Conservation (phyloP, 1,139 yeast genomes). For the Blastobotrys ciferrii region DNA sequence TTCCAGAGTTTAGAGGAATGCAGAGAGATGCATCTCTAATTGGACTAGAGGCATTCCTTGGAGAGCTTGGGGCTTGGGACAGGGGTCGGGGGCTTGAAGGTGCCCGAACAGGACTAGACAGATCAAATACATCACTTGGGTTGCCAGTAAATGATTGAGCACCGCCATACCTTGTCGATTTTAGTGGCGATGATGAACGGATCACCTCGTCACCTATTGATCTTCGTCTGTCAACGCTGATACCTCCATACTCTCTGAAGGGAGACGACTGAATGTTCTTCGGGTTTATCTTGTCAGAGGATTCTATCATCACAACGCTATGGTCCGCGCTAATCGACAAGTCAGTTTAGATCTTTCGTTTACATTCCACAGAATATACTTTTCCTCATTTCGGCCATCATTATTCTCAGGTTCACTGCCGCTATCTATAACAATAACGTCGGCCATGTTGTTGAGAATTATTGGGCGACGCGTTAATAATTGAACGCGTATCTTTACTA, state of each 20-base stretch:
- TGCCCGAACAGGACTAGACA: neutral
- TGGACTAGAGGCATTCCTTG: neutral
- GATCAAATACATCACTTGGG: neutral
- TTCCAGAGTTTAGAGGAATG: neutral
- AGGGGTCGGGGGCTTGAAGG: neutral
- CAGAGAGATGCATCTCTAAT: neutral
- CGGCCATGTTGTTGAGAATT: neutral
- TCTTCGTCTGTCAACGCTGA: neutral
- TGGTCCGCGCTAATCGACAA: neutral
- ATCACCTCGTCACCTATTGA: neutral
- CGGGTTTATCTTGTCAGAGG: neutral
- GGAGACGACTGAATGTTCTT: slow-evolving; percentile 1
- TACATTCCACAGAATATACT: too few relatives aligned
- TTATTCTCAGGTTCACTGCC: neutral
- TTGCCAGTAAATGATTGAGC: slow-evolving; percentile 1
- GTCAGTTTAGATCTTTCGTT: neutral
- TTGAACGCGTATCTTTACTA: too few relatives aligned
- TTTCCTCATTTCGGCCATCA: neutral
- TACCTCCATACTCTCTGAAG: neutral
- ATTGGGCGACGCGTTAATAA: too few relatives aligned
- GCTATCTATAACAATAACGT: slow-evolving; percentile 1
- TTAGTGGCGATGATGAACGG: neutral
- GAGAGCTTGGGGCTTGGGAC: neutral
- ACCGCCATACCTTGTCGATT: neutral
- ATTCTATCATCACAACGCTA: neutral